Evolutionary conservation across 768 basidiomycete species (phyloP), one percentile per base, ranked within the genome.

Genomic region (Suillus fuscotomentosus): DNA sequence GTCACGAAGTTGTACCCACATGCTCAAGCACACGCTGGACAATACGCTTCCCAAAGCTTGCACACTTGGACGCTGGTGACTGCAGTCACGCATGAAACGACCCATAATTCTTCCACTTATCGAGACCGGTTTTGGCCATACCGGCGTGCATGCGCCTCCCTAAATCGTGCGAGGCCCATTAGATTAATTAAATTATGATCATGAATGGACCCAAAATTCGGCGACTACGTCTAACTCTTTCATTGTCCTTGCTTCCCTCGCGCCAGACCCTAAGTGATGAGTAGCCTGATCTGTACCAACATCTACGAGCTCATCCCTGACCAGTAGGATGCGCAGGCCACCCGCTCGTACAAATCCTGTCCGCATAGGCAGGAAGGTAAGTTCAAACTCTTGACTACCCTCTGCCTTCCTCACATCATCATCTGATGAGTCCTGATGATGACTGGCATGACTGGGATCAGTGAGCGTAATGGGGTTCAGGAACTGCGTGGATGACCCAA

Each of bases 41-140:
- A 72, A 2, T 69, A 68, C 10, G 74, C 85, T 60, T 69, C 81
- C 9, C 78, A 95, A 14, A 68, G 70, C 0, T 76, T 95, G 17
- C 88, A 92, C 72, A 94, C 94, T 0, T 83, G 83, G 67, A 91
- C 93, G 0, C 88, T 90, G 0, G 92, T 88, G 36, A 85, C 78
- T 5, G 76, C 79, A 48, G 79, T 88, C 45, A 41, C 13, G 13
- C 34, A 31, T 39, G 38, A 38, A 24, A 42, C 17, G 9, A 11
- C 27, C 41, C 14, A 51, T 3, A 64, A 42, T 13, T 27, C 47
- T 8, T 51, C 63, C 6, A 14, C 64, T 11, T 80, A 79, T 14
- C 31, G 5, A 5, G 31, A 31, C 31, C 31, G 31, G 27, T 31
- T 31, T 31, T 31, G 31, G 31, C 31, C 5, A 31, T 31, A 31